A percentile compares a stretch with the other conserved stretches of the same genome.
Evolutionary conservation across 2,329 filamentous ascomycete species (phyloP).

Genomic region (Arachnomyces sp.): DNA sequence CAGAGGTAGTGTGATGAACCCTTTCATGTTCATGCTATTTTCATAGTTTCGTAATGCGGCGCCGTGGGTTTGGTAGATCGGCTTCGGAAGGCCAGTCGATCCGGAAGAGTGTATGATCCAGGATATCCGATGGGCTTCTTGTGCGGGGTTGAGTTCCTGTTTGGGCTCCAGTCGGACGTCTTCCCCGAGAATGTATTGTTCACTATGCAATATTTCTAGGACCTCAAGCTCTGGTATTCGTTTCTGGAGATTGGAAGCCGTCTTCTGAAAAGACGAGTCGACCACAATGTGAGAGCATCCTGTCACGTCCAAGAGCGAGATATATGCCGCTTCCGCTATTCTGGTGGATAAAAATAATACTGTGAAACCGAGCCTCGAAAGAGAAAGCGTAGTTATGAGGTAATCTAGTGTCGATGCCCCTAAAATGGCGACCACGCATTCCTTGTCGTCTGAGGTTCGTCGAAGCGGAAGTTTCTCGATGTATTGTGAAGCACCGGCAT

Average conservation of each 20-base stretch:
- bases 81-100: constrained; percentile 56
- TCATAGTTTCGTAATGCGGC: constrained; percentile 44
- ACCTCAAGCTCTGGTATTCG: constrained; percentile 16
- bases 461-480: constrained; percentile 14
- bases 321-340: constrained; percentile 45
- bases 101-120: constrained; percentile 48
- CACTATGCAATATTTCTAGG: constrained; percentile 20
- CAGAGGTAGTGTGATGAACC: constrained; percentile 50
- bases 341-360: constrained; percentile 49
- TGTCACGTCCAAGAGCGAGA: constrained; percentile 40
- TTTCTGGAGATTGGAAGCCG: constrained; percentile 16
- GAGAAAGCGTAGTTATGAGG: constrained; percentile 46
- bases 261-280: constrained; percentile 18
- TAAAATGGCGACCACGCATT: constrained; percentile 42
- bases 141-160: constrained; percentile 18
- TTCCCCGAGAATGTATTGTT: constrained; percentile 12
- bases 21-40: constrained; percentile 39
- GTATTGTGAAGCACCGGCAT: background rate
- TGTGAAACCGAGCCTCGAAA: constrained; percentile 50
- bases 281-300: constrained; percentile 29
- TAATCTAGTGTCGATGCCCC: constrained; percentile 50
- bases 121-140: constrained; percentile 18
- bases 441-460: constrained; percentile 19
- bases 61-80: constrained; percentile 52
- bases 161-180: constrained; percentile 14